Conservation (phyloP, 148 eudicot species). For the Cornus suecica region DNA sequence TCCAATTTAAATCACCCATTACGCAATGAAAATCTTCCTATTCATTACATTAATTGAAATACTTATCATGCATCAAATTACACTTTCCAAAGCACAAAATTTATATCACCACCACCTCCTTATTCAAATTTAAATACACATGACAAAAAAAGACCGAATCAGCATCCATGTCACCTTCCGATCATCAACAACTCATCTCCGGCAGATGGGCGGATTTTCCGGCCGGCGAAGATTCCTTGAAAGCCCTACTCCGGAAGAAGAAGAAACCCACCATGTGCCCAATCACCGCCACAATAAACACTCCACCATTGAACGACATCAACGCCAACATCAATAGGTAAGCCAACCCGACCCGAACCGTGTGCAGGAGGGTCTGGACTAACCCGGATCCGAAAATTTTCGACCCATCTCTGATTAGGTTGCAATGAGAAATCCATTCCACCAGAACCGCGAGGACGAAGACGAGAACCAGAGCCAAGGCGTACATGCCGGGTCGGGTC, state of each 20-base stretch:
- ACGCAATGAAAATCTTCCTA: too few relatives aligned
- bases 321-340: conserved; percentile 52
- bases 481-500: conserved; percentile 26
- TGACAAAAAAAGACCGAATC: too few relatives aligned
- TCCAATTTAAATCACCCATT: too few relatives aligned
- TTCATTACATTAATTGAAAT: too few relatives aligned
- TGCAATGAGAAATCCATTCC: conserved; percentile 35
- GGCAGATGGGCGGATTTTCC: conserved; percentile 33
- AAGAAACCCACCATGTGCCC: conserved; percentile 53
- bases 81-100: too few relatives aligned
- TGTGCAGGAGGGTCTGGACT: conserved; percentile 23
- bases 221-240: conserved; percentile 4
- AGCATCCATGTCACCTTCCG: neutral
- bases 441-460: conserved; percentile 34
- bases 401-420: neutral
- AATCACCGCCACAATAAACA: conserved; percentile 40
- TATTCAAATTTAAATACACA: too few relatives aligned
- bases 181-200: conserved; percentile 37
- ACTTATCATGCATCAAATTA: too few relatives aligned
- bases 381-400: conserved; percentile 23
- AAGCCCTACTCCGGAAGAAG: conserved; percentile 36
- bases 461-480: conserved; percentile 29
- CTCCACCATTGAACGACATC: conserved; percentile 59
- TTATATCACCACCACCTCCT: too few relatives aligned
- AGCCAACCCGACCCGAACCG: conserved; percentile 30